Evolutionary conservation across 192 early-diverging fungal species (phyloP), one percentile per base, ranked within the genome.

Genomic region (Chytriomyces confervae): DNA sequence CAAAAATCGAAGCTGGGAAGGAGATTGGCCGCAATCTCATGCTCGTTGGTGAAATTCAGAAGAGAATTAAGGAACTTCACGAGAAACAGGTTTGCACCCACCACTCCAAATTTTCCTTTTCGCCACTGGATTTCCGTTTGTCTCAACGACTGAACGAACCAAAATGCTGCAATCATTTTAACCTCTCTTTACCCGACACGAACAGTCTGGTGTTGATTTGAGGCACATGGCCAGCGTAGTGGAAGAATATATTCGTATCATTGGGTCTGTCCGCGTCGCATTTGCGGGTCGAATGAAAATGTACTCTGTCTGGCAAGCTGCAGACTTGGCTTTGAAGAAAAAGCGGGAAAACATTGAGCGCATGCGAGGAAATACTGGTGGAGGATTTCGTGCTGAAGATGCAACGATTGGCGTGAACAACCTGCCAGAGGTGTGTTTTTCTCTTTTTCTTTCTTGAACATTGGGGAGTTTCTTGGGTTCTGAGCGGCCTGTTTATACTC

Each of bases 161-260:
- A 46, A 9, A 49, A 48, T 50, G 9, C n/a, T 13, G 53, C 18
- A 20, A 13, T n/a, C 57, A 5, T 48, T 8, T 68, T 68, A 60
- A 29, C 27, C 10, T 72, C 2, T 50, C 50, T 49, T 51, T 23
- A 45, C 50, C 18, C 18, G 50, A 29, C 36, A 36, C 36, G 36
- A 27, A 48, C 78, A 89, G 88, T 89, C 90, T 16, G 88, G 90
- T 5, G 85, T 87, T 57, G 95, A 96, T 82, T 87, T 96, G 47
- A 69, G 89, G 7, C 85, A 92, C 6, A 82, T 96, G 66, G 91
- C 91, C 80, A 86, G 91, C 66, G 95, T 90, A 2, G 92, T 93
- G 62, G 95, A 97, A 66, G 95, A 96, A 79, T 93, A 97, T 78
- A 88, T 96, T 79, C 90, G 94, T n/a, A 87, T 93, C 72, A 94